Conservation (phyloP, 305 asterid genomes). For the Rubia peregrina region DNA sequence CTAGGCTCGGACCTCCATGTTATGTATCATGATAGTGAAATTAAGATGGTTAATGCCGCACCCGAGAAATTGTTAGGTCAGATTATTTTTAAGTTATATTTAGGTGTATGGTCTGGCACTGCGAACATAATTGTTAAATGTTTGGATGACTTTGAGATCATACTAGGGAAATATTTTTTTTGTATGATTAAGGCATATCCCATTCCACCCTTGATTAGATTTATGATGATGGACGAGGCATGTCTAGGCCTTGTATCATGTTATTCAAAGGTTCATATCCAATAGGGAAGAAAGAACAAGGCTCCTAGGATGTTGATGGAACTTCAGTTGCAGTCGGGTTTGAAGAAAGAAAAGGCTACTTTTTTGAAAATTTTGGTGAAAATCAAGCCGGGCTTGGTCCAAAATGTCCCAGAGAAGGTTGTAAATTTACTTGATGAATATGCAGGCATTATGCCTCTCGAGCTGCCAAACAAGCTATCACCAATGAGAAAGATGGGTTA, state of each 20-base stretch:
- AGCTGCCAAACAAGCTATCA: background rate
- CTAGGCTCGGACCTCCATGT: too few relatives aligned
- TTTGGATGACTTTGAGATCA: background rate
- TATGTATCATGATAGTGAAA: background rate
- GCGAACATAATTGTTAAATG: too few relatives aligned
- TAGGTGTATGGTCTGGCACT: background rate
- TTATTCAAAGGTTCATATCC: background rate
- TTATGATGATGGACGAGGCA: background rate
- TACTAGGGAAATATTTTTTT: background rate
- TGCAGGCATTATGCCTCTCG: background rate
- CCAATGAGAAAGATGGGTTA: background rate
- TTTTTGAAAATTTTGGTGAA: background rate
- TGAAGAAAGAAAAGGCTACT: background rate
- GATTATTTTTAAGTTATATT: too few relatives aligned
- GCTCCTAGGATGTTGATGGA: background rate
- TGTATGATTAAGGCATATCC: background rate
- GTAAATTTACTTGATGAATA: background rate
- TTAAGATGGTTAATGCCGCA: background rate
- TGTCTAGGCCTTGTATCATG: background rate
- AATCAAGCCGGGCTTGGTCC: background rate
- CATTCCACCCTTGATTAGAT: background rate
- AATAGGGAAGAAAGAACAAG: background rate
- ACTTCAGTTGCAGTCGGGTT: background rate
- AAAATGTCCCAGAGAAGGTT: background rate
- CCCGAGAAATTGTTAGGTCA: background rate